phyloP scores from a whole-genome alignment of 2,329 filamentous ascomycete genomes.

The Drechslera avenae region DNA sequence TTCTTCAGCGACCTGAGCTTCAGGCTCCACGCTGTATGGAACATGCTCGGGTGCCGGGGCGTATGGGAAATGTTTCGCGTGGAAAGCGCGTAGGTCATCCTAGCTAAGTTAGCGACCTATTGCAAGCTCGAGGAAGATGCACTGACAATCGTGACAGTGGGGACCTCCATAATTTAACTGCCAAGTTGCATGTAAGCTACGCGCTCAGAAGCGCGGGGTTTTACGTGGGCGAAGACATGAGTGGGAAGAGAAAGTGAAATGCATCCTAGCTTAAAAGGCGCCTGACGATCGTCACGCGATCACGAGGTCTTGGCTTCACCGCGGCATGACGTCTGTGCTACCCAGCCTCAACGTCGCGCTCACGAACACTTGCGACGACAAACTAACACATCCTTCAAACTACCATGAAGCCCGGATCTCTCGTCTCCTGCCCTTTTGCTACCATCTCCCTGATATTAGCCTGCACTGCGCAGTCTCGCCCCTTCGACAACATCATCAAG shows the following conservation, averaged over 20 bases:
- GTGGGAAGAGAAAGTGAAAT: slow-evolving; percentile 9
- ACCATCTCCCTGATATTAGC: slow-evolving; percentile 39
- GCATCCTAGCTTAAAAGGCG: slow-evolving; percentile 9
- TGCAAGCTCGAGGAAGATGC: background rate
- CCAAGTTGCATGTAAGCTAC: background rate
- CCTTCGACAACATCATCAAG: slow-evolving; percentile 37
- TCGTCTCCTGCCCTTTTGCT: slow-evolving; percentile 35
- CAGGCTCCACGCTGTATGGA: slow-evolving; percentile 37
- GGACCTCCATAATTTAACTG: slow-evolving; percentile 29
- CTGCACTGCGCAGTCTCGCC: slow-evolving; percentile 39
- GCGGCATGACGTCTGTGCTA: slow-evolving; percentile 42
- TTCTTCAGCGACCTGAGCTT: slow-evolving; percentile 32
- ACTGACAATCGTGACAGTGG: slow-evolving; percentile 42
- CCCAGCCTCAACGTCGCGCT: slow-evolving; percentile 23
- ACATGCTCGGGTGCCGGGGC: slow-evolving; percentile 43
- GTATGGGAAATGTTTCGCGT: slow-evolving; percentile 51
- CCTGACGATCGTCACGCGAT: slow-evolving; percentile 35
- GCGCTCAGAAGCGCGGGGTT: slow-evolving; percentile 23
- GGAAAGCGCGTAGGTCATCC: slow-evolving; percentile 53
- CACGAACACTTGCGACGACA: slow-evolving; percentile 16
- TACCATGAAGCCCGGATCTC: slow-evolving; percentile 36
- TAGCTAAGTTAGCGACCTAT: slow-evolving; percentile 30
- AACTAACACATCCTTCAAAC: slow-evolving; percentile 11
- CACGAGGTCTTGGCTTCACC: slow-evolving; percentile 43
- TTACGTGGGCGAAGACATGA: slow-evolving; percentile 23